A percentile compares a stretch with the other conserved stretches of the same genome.
These are phyloP conservation scores for Raphidocelis subcapitata DNA, from an alignment of 139 green algal genomes.

Conservation along the genomic window DNA sequence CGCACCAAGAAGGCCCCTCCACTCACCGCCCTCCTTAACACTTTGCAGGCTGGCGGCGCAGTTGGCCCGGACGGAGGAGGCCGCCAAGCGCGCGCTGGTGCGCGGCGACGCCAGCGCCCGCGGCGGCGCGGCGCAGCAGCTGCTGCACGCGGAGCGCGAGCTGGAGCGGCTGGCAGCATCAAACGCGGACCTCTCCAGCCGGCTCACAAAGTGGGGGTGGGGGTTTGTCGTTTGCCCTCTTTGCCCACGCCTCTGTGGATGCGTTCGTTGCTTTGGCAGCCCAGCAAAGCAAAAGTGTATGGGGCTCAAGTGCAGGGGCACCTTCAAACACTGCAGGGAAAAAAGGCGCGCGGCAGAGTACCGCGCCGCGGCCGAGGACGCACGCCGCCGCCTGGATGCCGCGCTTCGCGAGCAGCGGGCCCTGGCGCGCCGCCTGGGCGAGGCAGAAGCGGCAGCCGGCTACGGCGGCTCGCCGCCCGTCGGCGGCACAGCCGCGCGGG, in stretches of 20 bases:
- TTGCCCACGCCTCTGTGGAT: too few species aligned
- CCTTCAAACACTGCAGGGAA: conserved; percentile 32
- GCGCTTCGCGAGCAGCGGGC: conserved; percentile 50
- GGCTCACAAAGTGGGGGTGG: conserved; percentile 43
- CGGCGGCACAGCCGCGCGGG: conserved; percentile 8
- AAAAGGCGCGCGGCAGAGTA: conserved; percentile 44
- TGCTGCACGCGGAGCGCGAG: conserved; percentile 63
- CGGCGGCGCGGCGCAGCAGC: conserved; percentile 56
- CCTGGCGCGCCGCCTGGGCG: conserved; percentile 48
- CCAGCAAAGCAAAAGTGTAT: too few species aligned
- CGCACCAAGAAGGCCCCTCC: too few species aligned
- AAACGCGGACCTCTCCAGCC: conserved; percentile 49
- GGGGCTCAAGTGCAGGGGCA: too few species aligned
- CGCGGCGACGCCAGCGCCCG: conserved; percentile 46
- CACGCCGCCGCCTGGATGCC: conserved; percentile 45
- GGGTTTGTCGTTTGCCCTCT: too few species aligned
- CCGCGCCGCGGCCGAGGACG: conserved; percentile 38
- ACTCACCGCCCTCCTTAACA: too few species aligned
- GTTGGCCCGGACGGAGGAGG: conserved; percentile 74
- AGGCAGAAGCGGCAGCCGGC: conserved; percentile 26
- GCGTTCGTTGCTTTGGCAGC: too few species aligned
- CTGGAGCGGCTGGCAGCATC: conserved; percentile 47
- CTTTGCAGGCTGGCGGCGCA: conserved; percentile 64
- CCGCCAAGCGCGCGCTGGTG: conserved; percentile 69
- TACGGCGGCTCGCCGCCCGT: neutral